Evolutionary conservation across 805 yeast genomes (phyloP).

Genomic region (Henningerozyma blattae): DNA sequence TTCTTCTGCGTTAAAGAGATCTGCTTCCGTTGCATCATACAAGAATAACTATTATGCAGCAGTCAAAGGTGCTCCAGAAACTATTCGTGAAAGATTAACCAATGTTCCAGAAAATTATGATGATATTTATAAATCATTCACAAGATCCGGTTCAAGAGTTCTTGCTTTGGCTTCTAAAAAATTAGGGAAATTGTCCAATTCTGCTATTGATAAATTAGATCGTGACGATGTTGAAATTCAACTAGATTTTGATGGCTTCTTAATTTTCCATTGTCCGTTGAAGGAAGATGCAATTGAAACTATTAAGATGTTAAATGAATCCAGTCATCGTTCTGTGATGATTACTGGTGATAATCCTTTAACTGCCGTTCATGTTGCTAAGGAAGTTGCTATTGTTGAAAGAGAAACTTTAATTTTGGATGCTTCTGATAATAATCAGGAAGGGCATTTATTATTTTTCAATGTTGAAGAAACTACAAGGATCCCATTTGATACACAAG

Average conservation of each 20-base stretch:
- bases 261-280: slow-evolving; percentile 95
- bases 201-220: slow-evolving; percentile 43
- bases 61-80: slow-evolving; percentile 98
- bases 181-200: slow-evolving; percentile 39
- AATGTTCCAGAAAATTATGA: slow-evolving; percentile 72
- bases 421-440: slow-evolving; percentile 52
- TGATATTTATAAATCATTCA: slow-evolving; percentile 74
- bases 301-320: slow-evolving; percentile 83
- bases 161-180: slow-evolving; percentile 85
- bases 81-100: slow-evolving; percentile 64
- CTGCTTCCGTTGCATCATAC: slow-evolving; percentile 68
- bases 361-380: slow-evolving; percentile 96
- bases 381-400: slow-evolving; percentile 78
- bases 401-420: slow-evolving; percentile 80
- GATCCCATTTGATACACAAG: slow-evolving; percentile 53
- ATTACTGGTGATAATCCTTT: slow-evolving; percentile 98
- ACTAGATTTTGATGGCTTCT: slow-evolving; percentile 77
- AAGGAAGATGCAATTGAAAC: slow-evolving; percentile 87
- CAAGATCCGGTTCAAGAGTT: slow-evolving; percentile 94
- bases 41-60: slow-evolving; percentile 56
- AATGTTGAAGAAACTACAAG: slow-evolving; percentile 65
- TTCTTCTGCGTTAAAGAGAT: slow-evolving; percentile 89
- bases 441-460: slow-evolving; percentile 62
- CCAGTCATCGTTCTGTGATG: slow-evolving; percentile 93
- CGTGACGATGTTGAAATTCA: slow-evolving; percentile 70